phyloP scores from a whole-genome alignment of 768 basidiomycete species.

The Suillus spraguei region DNA sequence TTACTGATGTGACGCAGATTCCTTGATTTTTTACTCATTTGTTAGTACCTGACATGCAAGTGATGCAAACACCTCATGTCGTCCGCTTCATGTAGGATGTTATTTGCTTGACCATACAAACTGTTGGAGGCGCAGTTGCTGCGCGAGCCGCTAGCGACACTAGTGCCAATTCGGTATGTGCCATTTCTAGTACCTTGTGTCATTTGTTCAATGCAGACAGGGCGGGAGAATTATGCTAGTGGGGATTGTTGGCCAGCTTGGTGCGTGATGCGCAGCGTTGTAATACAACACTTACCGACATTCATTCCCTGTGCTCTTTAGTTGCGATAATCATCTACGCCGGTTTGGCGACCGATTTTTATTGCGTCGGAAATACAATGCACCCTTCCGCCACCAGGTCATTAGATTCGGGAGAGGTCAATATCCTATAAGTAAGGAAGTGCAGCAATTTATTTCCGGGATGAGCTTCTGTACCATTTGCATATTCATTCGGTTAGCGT shows the following conservation, averaged over 20 bases:
- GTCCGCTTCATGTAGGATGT: slow-evolving; percentile 30
- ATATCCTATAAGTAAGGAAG: slow-evolving; percentile 2
- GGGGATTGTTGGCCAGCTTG: slow-evolving; percentile 63
- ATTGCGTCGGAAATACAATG: slow-evolving; percentile 40
- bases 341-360: slow-evolving; percentile 48
- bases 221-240: slow-evolving; percentile 62
- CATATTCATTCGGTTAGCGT: slow-evolving; percentile 48
- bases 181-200: background rate
- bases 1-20: slow-evolving; percentile 14
- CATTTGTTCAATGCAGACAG: slow-evolving; percentile 22
- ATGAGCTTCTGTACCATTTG: slow-evolving; percentile 42
- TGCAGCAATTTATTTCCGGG: slow-evolving; percentile 37
- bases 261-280: slow-evolving; percentile 32
- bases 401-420: slow-evolving; percentile 4
- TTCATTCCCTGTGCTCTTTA: slow-evolving; percentile 23
- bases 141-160: slow-evolving; percentile 34
- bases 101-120: slow-evolving; percentile 40
- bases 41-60: slow-evolving; percentile 11
- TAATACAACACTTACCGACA: slow-evolving; percentile 16
- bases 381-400: slow-evolving; percentile 32
- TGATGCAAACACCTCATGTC: background rate
- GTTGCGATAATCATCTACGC: slow-evolving; percentile 47
- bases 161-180: slow-evolving; percentile 19
- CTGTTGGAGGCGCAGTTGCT: slow-evolving; percentile 47
- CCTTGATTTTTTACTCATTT: slow-evolving; percentile 14